A percentile compares a stretch with the other conserved stretches of the same genome.
phyloP scores from a whole-genome alignment of 2,329 filamentous ascomycete species.

The Aspergillus sp. region DNA sequence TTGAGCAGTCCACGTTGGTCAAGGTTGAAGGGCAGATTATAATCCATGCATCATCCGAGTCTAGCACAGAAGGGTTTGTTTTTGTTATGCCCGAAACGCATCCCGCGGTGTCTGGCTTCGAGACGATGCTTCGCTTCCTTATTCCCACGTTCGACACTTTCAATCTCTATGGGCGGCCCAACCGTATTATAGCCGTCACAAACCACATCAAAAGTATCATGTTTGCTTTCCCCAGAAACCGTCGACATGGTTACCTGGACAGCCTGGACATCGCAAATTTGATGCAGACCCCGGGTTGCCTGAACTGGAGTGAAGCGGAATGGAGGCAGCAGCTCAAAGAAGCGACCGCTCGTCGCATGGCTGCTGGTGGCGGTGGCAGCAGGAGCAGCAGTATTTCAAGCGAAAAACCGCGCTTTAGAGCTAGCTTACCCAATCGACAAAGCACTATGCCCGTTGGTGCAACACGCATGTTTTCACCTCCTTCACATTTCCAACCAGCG shows the following conservation, averaged over 20 bases:
- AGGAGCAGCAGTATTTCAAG: slow-evolving; percentile 51
- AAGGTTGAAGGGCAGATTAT: slow-evolving; percentile 90
- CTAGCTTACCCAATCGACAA: slow-evolving; percentile 29
- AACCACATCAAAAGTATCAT: slow-evolving; percentile 84
- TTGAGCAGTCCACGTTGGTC: slow-evolving; percentile 87
- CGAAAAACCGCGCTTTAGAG: slow-evolving; percentile 40
- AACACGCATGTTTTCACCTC: slow-evolving; percentile 13
- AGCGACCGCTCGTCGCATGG: slow-evolving; percentile 56
- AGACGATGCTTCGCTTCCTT: slow-evolving; percentile 87
- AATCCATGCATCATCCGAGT: slow-evolving; percentile 71
- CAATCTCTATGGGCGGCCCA: slow-evolving; percentile 81
- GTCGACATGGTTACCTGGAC: slow-evolving; percentile 84
- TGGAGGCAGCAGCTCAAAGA: slow-evolving; percentile 90
- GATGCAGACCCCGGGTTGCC: slow-evolving; percentile 70
- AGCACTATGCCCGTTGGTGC: slow-evolving; percentile 29
- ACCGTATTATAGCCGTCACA: slow-evolving; percentile 76
- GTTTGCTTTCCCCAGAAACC: slow-evolving; percentile 93
- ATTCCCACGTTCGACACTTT: slow-evolving; percentile 95
- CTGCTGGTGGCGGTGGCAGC: slow-evolving; percentile 28
- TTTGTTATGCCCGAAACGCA: slow-evolving; percentile 96
- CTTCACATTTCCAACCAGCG: slow-evolving; percentile 15
- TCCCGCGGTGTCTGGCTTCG: slow-evolving; percentile 86
- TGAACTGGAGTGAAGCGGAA: slow-evolving; percentile 73
- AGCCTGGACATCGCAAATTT: slow-evolving; percentile 74
- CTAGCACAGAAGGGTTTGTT: slow-evolving; percentile 82